Evolutionary conservation across 1,284 basidiomycete genomes (phyloP), one percentile per base, ranked within the genome.

Genomic region (Anthracocystis walkeri): DNA sequence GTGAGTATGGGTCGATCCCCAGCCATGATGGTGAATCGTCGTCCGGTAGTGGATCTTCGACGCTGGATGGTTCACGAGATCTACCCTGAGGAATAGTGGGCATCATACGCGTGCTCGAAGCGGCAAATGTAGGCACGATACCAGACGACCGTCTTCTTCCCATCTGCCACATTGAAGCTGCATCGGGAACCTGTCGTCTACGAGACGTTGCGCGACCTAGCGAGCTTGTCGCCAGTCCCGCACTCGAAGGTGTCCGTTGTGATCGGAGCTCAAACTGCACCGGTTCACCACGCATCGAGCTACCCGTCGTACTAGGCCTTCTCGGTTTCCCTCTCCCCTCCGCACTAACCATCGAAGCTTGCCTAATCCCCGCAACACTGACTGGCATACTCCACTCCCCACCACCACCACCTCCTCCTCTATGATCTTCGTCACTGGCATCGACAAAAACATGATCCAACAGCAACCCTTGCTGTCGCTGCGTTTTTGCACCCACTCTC

Each of bases 371-470:
- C 11, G 60, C 58, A 14, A 50, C 46, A 7, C 40, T 45, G 2
- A 42, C 41, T 1, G 46, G 21, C 44, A 60, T 6, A 16, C 51
- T 44, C 46, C 42, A 61, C 16, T 38, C 29, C 29, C 42, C 20
- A 16, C 56, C 1, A 54, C 42, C 12, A 44, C 44, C 18, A 61
- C 8, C 12, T 50, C 7, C 40, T 54, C 7, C 31, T 21, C 45
- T 52, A 14, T 59, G 65, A 18, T 42, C 7, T 20, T 62, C 54
- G 25, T 54, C 54, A 14, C 41, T 42, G 0, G 58, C 65, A 42
- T 74, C 71, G 25, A 74, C 58, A 55, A 74, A 74, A 31, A 68
- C 27, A 31, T 74, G 71, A 20, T 74, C 71, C 3, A 74, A 52
- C 65, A 58, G 25, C 58, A 74, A 20, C n/a, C 53, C 38, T 18